These are phyloP conservation scores for Diaporthe helianthi DNA, from an alignment of 2,329 filamentous ascomycete species.

Conservation along the genomic window DNA sequence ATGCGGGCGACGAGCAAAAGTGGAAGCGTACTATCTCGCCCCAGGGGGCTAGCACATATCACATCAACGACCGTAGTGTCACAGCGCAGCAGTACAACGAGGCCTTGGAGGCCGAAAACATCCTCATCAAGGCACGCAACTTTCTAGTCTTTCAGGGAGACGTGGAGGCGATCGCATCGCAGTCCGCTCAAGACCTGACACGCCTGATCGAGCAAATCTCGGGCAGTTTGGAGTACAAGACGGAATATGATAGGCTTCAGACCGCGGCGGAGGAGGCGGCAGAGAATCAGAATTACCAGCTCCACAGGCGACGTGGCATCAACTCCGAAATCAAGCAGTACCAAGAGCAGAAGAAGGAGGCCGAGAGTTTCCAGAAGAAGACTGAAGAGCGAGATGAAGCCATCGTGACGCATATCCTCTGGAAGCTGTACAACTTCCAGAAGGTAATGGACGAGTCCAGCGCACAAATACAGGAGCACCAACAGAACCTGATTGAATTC, in stretches of 20 bases:
- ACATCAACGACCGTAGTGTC: conserved; percentile 92
- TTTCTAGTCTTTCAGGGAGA: conserved; percentile 99
- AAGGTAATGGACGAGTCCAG: conserved; percentile 91
- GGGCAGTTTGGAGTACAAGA: conserved; percentile 92
- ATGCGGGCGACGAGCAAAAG: conserved; percentile 90
- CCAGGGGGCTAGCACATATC: conserved; percentile 89
- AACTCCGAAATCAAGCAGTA: conserved; percentile 99
- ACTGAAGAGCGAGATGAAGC: conserved; percentile 89
- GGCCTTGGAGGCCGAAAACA: conserved; percentile 90
- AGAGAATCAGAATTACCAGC: conserved; percentile 87
- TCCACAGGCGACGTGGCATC: conserved; percentile 89
- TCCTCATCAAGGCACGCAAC: conserved; percentile 96
- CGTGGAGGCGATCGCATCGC: conserved; percentile 94
- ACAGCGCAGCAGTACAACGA: conserved; percentile 93
- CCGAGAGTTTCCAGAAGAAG: conserved; percentile 91
- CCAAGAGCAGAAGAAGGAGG: conserved; percentile 94
- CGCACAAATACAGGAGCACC: conserved; percentile 87
- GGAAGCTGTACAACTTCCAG: conserved; percentile 97
- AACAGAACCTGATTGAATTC: conserved; percentile 93
- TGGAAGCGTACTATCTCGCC: conserved; percentile 97
- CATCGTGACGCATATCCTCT: conserved; percentile 90
- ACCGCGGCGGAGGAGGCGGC: conserved; percentile 83
- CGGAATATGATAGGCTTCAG: conserved; percentile 92
- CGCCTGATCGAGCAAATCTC: conserved; percentile 97
- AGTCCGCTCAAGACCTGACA: conserved; percentile 92